phyloP scores from a whole-genome alignment of 2,329 filamentous ascomycete species.

The Apiospora marii region DNA sequence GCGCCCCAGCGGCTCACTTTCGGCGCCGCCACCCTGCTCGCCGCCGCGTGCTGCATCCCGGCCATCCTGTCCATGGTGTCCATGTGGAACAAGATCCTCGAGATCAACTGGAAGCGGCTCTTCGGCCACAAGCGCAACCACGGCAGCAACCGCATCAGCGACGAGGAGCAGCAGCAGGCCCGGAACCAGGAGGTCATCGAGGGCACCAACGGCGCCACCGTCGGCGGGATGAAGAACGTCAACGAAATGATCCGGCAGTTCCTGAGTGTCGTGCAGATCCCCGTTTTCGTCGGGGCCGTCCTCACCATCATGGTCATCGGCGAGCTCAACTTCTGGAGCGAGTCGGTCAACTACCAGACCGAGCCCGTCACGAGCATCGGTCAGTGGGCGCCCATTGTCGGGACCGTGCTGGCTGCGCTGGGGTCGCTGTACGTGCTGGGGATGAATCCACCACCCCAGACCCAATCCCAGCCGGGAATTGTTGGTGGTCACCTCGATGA shows the following conservation, averaged over 20 bases:
- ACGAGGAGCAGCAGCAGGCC: constrained; percentile 31
- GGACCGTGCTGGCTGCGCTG: constrained; percentile 62
- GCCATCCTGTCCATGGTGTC: constrained; percentile 67
- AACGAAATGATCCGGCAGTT: constrained; percentile 63
- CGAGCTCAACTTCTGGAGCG: constrained; percentile 70
- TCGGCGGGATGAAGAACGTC: constrained; percentile 58
- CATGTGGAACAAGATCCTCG: constrained; percentile 70
- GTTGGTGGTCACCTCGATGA: constrained; percentile 38
- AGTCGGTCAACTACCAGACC: constrained; percentile 63
- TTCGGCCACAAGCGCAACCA: constrained; percentile 29
- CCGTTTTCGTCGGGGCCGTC: constrained; percentile 65
- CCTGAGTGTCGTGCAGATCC: constrained; percentile 63
- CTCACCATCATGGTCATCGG: constrained; percentile 67
- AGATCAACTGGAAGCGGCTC: constrained; percentile 64
- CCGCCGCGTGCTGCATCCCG: constrained; percentile 71
- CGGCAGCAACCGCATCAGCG: not conserved
- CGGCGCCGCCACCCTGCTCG: constrained; percentile 65
- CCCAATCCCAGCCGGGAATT: too few species aligned
- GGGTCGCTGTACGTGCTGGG: constrained; percentile 64
- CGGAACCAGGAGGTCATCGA: constrained; percentile 51
- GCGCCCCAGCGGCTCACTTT: constrained; percentile 64
- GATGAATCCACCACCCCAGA: constrained; percentile 28
- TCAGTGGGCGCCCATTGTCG: constrained; percentile 69
- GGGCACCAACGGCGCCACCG: constrained; percentile 63
- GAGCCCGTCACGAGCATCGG: constrained; percentile 69